Percentiles rank a stretch among this genome's conserved stretches.
Evolutionary conservation across 2,329 filamentous ascomycete species (phyloP).

Genomic region (Aspergillus versicolor): DNA sequence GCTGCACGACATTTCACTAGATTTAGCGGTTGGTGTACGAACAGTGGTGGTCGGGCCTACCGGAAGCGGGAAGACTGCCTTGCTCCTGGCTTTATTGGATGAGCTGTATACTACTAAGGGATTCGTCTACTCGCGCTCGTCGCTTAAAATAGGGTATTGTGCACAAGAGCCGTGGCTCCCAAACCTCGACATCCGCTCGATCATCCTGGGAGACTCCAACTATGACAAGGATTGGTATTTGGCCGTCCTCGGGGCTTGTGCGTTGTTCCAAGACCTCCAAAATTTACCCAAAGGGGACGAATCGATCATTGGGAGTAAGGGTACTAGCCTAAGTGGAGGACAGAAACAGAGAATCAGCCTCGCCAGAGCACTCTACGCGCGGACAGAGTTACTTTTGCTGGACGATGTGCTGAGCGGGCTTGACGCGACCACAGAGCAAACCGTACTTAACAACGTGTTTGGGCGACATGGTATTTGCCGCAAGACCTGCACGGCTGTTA

Average conservation of each 20-base stretch:
- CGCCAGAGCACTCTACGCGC: conserved; percentile 3
- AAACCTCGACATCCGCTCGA: conserved; percentile 22
- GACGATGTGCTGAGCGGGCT: conserved; percentile 7
- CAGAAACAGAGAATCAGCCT: conserved; percentile 44
- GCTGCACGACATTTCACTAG: conserved; percentile 16
- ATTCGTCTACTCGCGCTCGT: conserved; percentile 5
- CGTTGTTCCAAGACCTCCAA: conserved; percentile 12
- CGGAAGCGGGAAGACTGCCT: conserved; percentile 48
- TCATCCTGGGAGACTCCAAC: conserved; percentile 26
- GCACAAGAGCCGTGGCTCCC: conserved; percentile 22
- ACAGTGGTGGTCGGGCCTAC: conserved; percentile 41
- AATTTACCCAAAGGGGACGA: conserved; percentile 28
- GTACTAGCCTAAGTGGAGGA: conserved; percentile 46
- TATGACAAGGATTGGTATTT: conserved; percentile 30
- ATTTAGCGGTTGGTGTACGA: conserved; percentile 14
- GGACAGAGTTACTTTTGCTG: neutral
- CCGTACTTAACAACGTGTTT: neutral
- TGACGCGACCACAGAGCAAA: neutral
- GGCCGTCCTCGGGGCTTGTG: neutral
- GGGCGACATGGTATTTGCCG: neutral
- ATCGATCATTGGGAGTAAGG: conserved; percentile 43
- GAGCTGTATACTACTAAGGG: conserved; percentile 21
- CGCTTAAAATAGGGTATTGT: conserved; percentile 18
- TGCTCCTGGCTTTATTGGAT: conserved; percentile 36
- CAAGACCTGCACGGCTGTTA: neutral